Percentiles rank a stretch among this genome's conserved stretches.
These are phyloP conservation scores for Purshia tridentata DNA, from an alignment of 306 rosid genomes.

Conservation along the genomic window DNA sequence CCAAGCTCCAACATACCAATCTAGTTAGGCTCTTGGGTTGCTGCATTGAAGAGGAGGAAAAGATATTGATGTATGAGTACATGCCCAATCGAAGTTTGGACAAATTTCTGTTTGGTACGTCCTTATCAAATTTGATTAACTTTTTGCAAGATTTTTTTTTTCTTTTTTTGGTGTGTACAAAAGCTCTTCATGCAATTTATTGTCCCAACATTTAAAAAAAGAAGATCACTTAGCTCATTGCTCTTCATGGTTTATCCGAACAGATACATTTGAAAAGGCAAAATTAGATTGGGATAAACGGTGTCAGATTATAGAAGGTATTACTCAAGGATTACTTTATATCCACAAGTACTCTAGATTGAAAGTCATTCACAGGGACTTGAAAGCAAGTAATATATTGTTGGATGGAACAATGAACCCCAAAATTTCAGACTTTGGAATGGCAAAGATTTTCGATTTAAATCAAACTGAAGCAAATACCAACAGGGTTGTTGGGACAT, in stretches of 20 bases:
- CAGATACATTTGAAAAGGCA: not conserved
- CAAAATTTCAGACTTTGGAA: conserved; percentile 24
- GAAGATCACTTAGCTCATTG: not conserved
- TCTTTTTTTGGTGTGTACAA: not conserved
- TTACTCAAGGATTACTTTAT: conserved; percentile 12
- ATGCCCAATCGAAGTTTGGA: conserved; percentile 53
- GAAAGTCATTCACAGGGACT: conserved; percentile 24
- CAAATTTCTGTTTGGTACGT: conserved; percentile 36
- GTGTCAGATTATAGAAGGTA: conserved; percentile 31
- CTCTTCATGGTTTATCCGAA: not conserved
- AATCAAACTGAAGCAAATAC: conserved; percentile 24
- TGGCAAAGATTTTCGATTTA: conserved; percentile 23
- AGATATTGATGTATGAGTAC: conserved; percentile 48
- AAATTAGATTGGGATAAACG: conserved; percentile 33
- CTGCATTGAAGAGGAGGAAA: conserved; percentile 37
- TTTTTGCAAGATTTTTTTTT: not conserved
- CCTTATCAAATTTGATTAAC: not conserved
- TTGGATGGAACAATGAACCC: conserved; percentile 24
- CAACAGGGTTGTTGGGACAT: conserved; percentile 21
- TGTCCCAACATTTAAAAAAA: not conserved
- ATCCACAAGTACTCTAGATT: conserved; percentile 22
- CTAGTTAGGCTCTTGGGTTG: conserved; percentile 49
- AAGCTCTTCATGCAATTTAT: too few species aligned
- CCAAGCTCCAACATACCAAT: conserved; percentile 47
- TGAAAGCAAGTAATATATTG: conserved; percentile 27